Evolutionary conservation across 768 basidiomycete species (phyloP), one percentile per base, ranked within the genome.

Genomic region (Pulveroboletus sp.): DNA sequence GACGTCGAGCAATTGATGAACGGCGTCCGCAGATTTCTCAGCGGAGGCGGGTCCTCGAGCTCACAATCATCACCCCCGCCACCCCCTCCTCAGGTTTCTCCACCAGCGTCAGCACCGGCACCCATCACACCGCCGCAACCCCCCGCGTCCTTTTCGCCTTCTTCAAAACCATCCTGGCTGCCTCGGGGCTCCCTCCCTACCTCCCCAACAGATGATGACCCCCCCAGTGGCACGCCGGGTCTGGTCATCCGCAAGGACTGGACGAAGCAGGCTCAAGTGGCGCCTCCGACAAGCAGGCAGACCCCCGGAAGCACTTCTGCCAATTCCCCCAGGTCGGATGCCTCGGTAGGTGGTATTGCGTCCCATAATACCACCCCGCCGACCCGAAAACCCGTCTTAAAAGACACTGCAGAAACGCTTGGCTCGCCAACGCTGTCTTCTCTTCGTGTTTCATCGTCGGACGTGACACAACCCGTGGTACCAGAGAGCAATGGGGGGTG

Each of bases 21-120:
- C 76, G 82, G 83, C 60, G 82, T 86, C 55, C 83, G 82, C 59
- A 78, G 81, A 70, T 74, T 86, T 57, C 75, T 85, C 49, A 74
- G 71, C 41, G 71, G 69, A 51, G 75, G 74, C 48, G 72, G 70
- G 44, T 57, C 71, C 52, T n/a, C 15, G 28, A 63, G 67, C 46
- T 57, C 69, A 43, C 70, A 68, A 46, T 59, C 60, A 51, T 54
- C 61, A 51, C 55, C 55, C 62, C 55, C 55, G 10, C 47, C 58
- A 48, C 49, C 59, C 49, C 50, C 61, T 49, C 42, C 58, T 11
- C 46, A 48, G 15, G 17, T 54, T 15, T 56, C 42, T 14, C 42
- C 47, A 6, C 32, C 46, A 3, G 21, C 21, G 21, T 21, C 27
- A 49, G 47, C 55, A 39, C 46, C 61, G 48, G 44, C 55, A 27